These are phyloP conservation scores for Gamsiella multidivaricata DNA, from an alignment of 192 early-diverging fungal genomes.

Conservation along the genomic window DNA sequence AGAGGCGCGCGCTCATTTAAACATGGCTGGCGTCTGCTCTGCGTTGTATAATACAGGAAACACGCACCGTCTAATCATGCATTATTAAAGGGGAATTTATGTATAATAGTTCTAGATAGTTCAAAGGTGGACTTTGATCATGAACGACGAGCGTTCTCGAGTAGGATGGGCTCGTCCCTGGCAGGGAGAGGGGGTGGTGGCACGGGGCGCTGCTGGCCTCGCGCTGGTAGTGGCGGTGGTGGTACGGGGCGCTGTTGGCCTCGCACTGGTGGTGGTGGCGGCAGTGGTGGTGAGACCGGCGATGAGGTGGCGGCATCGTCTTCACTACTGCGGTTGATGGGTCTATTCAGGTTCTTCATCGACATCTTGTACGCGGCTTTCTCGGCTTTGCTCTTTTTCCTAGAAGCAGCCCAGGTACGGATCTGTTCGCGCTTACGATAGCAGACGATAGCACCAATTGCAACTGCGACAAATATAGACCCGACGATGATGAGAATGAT, in stretches of 20 bases:
- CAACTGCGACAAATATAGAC: constrained; percentile 52
- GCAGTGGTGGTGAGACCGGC: constrained; percentile 15
- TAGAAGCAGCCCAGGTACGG: constrained; percentile 34
- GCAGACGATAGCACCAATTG: constrained; percentile 22
- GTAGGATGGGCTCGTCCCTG: constrained; percentile 21
- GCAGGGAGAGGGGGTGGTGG: constrained; percentile 18
- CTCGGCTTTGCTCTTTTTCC: constrained; percentile 15
- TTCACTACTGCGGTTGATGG: neutral
- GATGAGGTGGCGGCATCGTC: constrained; percentile 8
- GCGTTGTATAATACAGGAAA: no score
- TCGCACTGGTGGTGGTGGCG: constrained; percentile 9
- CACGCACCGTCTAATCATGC: no score
- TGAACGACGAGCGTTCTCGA: constrained; percentile 21
- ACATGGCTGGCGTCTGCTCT: no score
- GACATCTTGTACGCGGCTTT: neutral
- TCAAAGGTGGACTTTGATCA: neutral
- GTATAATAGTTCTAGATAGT: neutral
- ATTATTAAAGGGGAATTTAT: no score
- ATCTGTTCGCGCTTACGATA: constrained; percentile 47
- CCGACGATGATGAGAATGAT: constrained; percentile 63
- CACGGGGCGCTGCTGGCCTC: neutral
- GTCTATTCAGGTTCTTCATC: neutral
- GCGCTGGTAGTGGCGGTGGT: neutral
- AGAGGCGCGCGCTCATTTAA: neutral
- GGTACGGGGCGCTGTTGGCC: neutral